Evolutionary conservation across 768 basidiomycete species (phyloP).

Genomic region (Harrya chromipes): DNA sequence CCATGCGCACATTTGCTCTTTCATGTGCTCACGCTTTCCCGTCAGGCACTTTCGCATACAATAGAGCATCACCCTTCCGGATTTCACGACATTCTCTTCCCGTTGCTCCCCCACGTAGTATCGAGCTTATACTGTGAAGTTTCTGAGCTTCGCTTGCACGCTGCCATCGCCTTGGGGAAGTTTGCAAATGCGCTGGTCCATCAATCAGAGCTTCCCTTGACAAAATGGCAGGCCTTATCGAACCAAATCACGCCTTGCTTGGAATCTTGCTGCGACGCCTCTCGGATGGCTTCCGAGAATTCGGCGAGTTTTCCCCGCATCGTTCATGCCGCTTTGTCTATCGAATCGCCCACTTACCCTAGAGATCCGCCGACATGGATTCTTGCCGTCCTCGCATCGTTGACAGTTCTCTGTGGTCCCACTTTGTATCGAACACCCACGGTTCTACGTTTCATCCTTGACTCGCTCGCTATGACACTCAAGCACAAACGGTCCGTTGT

Average conservation of each 20-base stretch:
- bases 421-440: conserved; percentile 40
- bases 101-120: conserved; percentile 23
- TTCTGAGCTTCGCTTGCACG: conserved; percentile 17
- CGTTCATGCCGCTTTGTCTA: conserved; percentile 28
- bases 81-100: conserved; percentile 18
- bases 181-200: conserved; percentile 29
- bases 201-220: conserved; percentile 31
- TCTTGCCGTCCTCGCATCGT: conserved; percentile 40
- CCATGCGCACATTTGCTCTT: background rate
- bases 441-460: conserved; percentile 38
- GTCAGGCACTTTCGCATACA: conserved; percentile 26
- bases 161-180: conserved; percentile 21
- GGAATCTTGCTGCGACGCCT: conserved; percentile 13
- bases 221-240: conserved; percentile 26
- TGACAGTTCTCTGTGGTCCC: conserved; percentile 46
- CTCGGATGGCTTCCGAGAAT: background rate
- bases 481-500: conserved; percentile 35
- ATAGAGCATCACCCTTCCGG: conserved; percentile 14
- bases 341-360: conserved; percentile 15
- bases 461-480: conserved; percentile 32
- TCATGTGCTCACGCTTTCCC: conserved; percentile 3
- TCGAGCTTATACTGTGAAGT: conserved; percentile 13
- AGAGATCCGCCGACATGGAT: conserved; percentile 43
- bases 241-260: conserved; percentile 26
- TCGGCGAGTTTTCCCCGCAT: conserved; percentile 22